A percentile compares a stretch with the other conserved stretches of the same genome.
phyloP scores from a whole-genome alignment of 805 yeast genomes.

The Cyberlindnera nakhonratchasimensis region DNA sequence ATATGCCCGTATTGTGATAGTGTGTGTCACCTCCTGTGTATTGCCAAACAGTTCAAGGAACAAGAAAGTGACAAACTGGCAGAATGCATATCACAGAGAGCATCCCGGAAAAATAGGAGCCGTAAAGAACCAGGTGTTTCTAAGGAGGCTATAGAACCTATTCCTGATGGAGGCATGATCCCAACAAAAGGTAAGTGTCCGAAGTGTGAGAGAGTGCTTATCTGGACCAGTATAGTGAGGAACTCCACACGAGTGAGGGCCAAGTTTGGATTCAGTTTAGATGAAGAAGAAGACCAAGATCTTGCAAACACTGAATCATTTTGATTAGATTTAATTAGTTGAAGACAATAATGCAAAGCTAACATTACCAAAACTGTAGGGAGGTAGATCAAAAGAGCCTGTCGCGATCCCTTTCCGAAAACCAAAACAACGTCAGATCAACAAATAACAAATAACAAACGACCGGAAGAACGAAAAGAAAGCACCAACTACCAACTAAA shows the following conservation, averaged over 20 bases:
- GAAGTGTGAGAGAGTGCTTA: conserved; percentile 3
- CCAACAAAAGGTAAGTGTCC: conserved; percentile 13
- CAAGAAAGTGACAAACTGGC: background rate
- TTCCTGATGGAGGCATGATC: conserved; percentile 5
- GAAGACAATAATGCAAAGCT: no score
- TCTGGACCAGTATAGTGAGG: conserved; percentile 12
- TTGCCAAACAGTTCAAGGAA: conserved; percentile 27
- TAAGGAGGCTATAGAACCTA: background rate
- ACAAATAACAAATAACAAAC: background rate
- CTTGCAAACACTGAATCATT: background rate
- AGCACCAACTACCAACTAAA: background rate
- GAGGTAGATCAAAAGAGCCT: no score
- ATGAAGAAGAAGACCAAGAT: background rate
- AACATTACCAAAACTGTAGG: no score
- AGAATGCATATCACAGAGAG: background rate
- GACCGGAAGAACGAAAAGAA: background rate
- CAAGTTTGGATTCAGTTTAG: conserved; percentile 3
- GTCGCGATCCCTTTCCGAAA: no score
- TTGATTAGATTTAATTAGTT: no score
- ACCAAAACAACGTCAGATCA: background rate
- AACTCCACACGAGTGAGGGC: conserved; percentile 5
- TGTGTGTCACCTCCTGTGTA: conserved; percentile 39
- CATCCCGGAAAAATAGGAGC: background rate
- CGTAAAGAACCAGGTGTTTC: background rate
- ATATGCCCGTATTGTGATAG: conserved; percentile 36